These are phyloP conservation scores for Podospora bellae-mahoneyi DNA, from an alignment of 495 filamentous ascomycete species.

Conservation along the genomic window DNA sequence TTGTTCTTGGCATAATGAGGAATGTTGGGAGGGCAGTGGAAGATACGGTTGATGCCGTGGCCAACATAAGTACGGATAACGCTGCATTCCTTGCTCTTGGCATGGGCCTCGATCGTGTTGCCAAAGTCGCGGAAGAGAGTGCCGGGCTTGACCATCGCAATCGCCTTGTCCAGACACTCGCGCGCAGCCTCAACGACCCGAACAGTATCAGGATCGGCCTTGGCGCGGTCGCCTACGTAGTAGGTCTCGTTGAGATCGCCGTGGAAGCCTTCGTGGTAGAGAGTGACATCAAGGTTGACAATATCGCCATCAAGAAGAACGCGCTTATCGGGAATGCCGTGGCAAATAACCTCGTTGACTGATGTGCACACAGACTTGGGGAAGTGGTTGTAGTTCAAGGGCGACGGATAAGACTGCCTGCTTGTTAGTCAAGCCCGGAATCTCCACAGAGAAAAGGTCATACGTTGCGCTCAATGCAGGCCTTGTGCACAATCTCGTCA, in stretches of 20 bases:
- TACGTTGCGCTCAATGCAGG: conserved; percentile 89
- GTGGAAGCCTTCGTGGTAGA: conserved; percentile 86
- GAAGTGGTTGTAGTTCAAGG: conserved; percentile 93
- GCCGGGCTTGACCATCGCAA: conserved; percentile 81
- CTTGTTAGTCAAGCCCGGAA: background rate
- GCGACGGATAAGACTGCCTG: conserved; percentile 87
- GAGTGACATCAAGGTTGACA: conserved; percentile 81
- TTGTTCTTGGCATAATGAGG: conserved; percentile 91
- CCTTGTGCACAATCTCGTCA: conserved; percentile 93
- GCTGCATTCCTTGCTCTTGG: conserved; percentile 72
- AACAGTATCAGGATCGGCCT: conserved; percentile 70
- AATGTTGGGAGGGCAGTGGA: conserved; percentile 80
- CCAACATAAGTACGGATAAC: conserved; percentile 89
- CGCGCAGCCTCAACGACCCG: conserved; percentile 81
- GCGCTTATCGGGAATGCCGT: conserved; percentile 83
- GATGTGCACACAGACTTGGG: conserved; percentile 98
- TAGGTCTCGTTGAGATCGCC: conserved; percentile 92
- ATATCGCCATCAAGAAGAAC: conserved; percentile 81
- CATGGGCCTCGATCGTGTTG: conserved; percentile 79
- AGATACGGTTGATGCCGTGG: conserved; percentile 80
- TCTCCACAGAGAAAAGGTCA: conserved; percentile 23
- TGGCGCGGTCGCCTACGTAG: conserved; percentile 76
- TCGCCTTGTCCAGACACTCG: conserved; percentile 78
- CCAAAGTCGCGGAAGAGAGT: conserved; percentile 82
- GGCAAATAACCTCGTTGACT: conserved; percentile 93